Evolutionary conservation across 768 basidiomycete species (phyloP), one percentile per base, ranked within the genome.

Genomic region (Amanita rimosa): DNA sequence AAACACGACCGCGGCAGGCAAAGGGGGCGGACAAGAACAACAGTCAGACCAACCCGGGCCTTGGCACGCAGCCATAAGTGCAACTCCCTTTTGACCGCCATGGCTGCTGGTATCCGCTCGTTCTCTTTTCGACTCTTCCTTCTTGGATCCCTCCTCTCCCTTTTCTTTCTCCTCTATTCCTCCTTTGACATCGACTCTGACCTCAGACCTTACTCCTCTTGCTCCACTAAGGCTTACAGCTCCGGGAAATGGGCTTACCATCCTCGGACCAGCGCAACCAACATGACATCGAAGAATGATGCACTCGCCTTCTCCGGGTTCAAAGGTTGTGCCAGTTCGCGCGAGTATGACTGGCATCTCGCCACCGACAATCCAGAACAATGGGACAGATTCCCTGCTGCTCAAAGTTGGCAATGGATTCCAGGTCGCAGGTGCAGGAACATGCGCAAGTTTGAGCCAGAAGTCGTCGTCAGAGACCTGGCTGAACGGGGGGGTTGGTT

Each of bases 401-500:
- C 74, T 6, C 64, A 70, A 29, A 70, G 73, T 1, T 83, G 74
- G 60, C 60, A 62, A 44, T 83, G 81, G 82, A 56, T 62, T 0
- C 78, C 80, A 2, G 68, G 70, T 2, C 55, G 64, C 11, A 50
- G 55, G 3, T 83, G 81, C 54, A 56, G 67, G 16, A 57, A 57
- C 1, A 55, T 76, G 27, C 62, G 64, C 9, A 66, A 67, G 10
- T 62, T 78, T 49, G 57, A 69, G 46, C 58, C 64, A 13, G 68
- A 66, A 34, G 62, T 62, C 8, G 62, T 85, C 41, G 66, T 85
- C 37, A 67, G 62, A 49, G 72, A 81, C 52, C 61, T 85, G 57
- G 80, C 82, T 11, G 74, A 82, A 57, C 66, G 75, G n/a, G 83
- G 82, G 10, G 83, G 83, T 2, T 85, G 83, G 83, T 64, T 83